Evolutionary conservation across 2,329 filamentous ascomycete genomes (phyloP), one percentile per base, ranked within the genome.

Genomic region (Pestalotiopsis sp.): DNA sequence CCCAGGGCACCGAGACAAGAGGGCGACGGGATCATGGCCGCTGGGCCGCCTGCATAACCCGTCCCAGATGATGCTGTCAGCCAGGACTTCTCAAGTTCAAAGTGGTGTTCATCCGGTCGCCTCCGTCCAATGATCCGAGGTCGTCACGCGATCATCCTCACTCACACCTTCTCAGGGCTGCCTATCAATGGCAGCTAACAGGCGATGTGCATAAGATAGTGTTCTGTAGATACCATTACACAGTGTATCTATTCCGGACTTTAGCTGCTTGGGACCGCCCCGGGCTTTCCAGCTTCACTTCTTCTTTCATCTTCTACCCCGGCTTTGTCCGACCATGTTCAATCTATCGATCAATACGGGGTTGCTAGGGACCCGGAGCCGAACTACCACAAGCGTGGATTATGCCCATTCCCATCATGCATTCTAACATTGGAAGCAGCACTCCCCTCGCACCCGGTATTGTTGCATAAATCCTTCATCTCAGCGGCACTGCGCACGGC

Each of bases 301-400:
- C 17, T 36, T 36, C 31, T 36, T 36, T 36, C 31, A 11, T 36
- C 11, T 13, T 17, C 1, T 65, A 17, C 62, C 62, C 62, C 62
- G 62, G 62, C 62, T 65, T 65, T 65, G 62, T 65, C 62, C 62
- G 62, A 45, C 31, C 62, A 36, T 52, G 40, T 65, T 36, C 62
- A 49, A 23, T 52, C 23, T 65, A n/a, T 27, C 60, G 23, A 63
- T 23, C 14, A 63, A 40, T 38, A 63, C 27, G 36, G 27, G 27
- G 38, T 52, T n/a, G 45, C 17, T n/a, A 13, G 57, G 27, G 13
- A 23, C 3, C 13, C 57, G 57, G 57, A 59, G 23, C 45, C 23
- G 31, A 40, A 40, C 38, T 63, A 63, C 31, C 60, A 40, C 23
- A 60, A 36, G 60, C 25, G 57, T 36, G 25, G 31, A 17, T 59